phyloP scores from a whole-genome alignment of 768 basidiomycete species.

The Phaffia australis region DNA sequence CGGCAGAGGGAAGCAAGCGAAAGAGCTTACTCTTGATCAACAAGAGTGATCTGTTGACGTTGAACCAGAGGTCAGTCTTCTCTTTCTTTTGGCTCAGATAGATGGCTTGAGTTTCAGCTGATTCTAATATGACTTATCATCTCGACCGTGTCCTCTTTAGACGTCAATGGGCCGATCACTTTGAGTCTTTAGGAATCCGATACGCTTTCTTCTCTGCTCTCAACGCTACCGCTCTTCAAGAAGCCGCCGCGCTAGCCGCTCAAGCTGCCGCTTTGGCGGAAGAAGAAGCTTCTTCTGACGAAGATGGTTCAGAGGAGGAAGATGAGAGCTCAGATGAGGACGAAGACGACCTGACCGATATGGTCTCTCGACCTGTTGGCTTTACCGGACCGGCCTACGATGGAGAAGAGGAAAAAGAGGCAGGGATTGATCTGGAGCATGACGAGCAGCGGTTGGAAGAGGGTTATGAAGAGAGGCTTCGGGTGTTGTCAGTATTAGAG shows the following conservation, averaged over 20 bases:
- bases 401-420: conserved; percentile 39
- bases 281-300: conserved; percentile 44
- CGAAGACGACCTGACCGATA: conserved; percentile 34
- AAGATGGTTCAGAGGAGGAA: conserved; percentile 39
- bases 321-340: conserved; percentile 33
- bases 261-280: conserved; percentile 35
- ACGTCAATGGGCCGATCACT: conserved; percentile 80
- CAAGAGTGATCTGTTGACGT: conserved; percentile 84
- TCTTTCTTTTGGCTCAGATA: background rate
- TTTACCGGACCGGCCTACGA: conserved; percentile 27
- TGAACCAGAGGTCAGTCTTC: conserved; percentile 60
- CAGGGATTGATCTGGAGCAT: conserved; percentile 37
- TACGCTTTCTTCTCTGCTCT: conserved; percentile 93
- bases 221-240: conserved; percentile 72
- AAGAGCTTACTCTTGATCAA: conserved; percentile 78
- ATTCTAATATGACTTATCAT: background rate
- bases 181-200: conserved; percentile 58
- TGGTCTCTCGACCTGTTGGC: conserved; percentile 41
- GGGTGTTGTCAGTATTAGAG: conserved; percentile 72
- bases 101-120: background rate
- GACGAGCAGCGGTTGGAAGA: conserved; percentile 23
- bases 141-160: conserved; percentile 40
- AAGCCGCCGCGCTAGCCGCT: conserved; percentile 42
- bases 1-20: conserved; percentile 58
- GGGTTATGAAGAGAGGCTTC: conserved; percentile 44